Percentiles rank a stretch among this genome's conserved stretches.
Conservation (phyloP, 2,329 filamentous ascomycete species). For the Pseudogymnoascus verrucosus region DNA sequence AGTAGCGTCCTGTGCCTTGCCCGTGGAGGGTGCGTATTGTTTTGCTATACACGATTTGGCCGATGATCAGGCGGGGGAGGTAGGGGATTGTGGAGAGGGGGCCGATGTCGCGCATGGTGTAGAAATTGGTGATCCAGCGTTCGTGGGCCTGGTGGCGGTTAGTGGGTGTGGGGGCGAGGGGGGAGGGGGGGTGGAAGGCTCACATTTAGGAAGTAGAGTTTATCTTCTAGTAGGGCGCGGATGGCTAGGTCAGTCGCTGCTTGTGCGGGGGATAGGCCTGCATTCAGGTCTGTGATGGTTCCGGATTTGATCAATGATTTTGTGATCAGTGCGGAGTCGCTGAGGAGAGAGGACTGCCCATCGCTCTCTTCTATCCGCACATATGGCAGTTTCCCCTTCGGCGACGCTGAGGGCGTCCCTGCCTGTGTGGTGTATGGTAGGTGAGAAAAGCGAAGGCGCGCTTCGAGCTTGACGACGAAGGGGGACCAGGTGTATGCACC, state of each 20-base stretch:
- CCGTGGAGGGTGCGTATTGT: conserved; percentile 40
- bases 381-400: conserved; percentile 53
- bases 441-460: conserved; percentile 46
- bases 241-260: conserved; percentile 44
- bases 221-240: conserved; percentile 50
- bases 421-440: conserved; percentile 35
- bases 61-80: conserved; percentile 43
- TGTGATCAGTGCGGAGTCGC: conserved; percentile 50
- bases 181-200: conserved; percentile 10
- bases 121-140: conserved; percentile 52
- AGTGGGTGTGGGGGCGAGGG: neutral
- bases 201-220: conserved; percentile 49
- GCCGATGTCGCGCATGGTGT: conserved; percentile 45
- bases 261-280: conserved; percentile 30
- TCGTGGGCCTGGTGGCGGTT: conserved; percentile 36
- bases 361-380: conserved; percentile 32
- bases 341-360: conserved; percentile 37
- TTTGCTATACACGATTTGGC: conserved; percentile 39
- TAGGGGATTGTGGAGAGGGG: conserved; percentile 41
- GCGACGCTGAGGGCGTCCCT: conserved; percentile 26
- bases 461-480: conserved; percentile 55
- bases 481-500: conserved; percentile 43
- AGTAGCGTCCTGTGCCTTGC: conserved; percentile 47
- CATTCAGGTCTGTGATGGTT: conserved; percentile 42
- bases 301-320: conserved; percentile 35